phyloP scores from a whole-genome alignment of 2,329 filamentous ascomycete species.

The Zymoseptoria ardabiliae region DNA sequence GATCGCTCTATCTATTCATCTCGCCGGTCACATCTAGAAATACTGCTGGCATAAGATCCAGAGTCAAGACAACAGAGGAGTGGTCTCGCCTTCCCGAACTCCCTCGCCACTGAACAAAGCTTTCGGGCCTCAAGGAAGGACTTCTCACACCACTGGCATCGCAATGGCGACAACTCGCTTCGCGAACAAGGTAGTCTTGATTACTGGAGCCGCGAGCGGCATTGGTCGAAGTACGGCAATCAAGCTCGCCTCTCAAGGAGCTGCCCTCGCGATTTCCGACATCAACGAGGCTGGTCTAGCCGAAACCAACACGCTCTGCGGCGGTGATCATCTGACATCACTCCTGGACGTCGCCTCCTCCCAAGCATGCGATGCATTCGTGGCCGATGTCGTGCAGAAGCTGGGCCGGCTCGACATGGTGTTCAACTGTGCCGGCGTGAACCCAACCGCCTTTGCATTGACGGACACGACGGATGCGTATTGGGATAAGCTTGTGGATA shows the following conservation, averaged over 20 bases:
- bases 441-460: slow-evolving; percentile 29
- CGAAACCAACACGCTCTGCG: slow-evolving; percentile 20
- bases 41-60: neutral
- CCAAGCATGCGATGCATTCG: slow-evolving; percentile 18
- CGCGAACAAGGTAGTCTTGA: slow-evolving; percentile 22
- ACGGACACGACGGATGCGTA: slow-evolving; percentile 38
- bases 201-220: slow-evolving; percentile 30
- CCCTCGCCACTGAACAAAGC: neutral
- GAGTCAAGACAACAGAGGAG: neutral
- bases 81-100: neutral
- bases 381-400: slow-evolving; percentile 15
- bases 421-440: slow-evolving; percentile 38
- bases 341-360: slow-evolving; percentile 27
- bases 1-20: neutral
- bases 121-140: neutral
- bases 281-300: slow-evolving; percentile 28
- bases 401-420: slow-evolving; percentile 32
- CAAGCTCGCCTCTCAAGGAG: slow-evolving; percentile 39
- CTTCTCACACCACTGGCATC: neutral
- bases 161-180: slow-evolving; percentile 12
- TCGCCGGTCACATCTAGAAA: neutral
- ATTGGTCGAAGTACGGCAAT: slow-evolving; percentile 39
- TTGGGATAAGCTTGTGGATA: slow-evolving; percentile 33
- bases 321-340: slow-evolving; percentile 5
- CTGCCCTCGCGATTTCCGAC: slow-evolving; percentile 37